Evolutionary conservation across 140 eudicot genomes (phyloP), one percentile per base, ranked within the genome.

Genomic region (Ambrosia hybrid): DNA sequence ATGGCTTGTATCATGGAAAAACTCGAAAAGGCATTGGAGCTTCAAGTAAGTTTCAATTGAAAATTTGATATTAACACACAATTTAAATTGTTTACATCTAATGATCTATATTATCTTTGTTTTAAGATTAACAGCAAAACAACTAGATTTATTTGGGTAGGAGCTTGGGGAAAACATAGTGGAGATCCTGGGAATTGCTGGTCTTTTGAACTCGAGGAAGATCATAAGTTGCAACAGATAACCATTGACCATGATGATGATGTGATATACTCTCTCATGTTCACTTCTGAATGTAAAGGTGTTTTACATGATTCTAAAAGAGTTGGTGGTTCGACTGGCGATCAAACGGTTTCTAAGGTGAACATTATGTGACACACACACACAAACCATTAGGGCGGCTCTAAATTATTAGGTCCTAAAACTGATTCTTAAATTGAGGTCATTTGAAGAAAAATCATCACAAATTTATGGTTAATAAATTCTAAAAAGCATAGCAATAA

Each of bases 121-220:
- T 60, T 9, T 15, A 1, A 60, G 67, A 17, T 15, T 4, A 10
- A 17, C 11, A 60, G 21, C 46, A 9, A 60, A 21, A 14, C 45
- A 3, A 17, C 45, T 2, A 7, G 17, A 12, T 9, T 60, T 9
- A 48, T 67, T 13, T 9, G 58, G 57, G 57, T 51, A 1, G 57
- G 57, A 51, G 13, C 57, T 12, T 51, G 57, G 57, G 57, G 57
- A 12, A 51, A 17, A 13, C 57, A 51, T 12, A 51, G 6, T 12
- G 57, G 57, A 12, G 57, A 17, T 51, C 17, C n/a, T n/a, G n/a
- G n/a, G n/a, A n/a, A 3, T 51, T 6, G 57, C 57, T 51, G 57
- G 57, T 51, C 57, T 51, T 51, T 51, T 51, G 57, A 51, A 51
- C 57, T 51, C 57, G 11, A 51, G 57, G 57, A 51, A 51, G 17